phyloP scores from a whole-genome alignment of 1,284 basidiomycete genomes.

The Takashimella koratensis region DNA sequence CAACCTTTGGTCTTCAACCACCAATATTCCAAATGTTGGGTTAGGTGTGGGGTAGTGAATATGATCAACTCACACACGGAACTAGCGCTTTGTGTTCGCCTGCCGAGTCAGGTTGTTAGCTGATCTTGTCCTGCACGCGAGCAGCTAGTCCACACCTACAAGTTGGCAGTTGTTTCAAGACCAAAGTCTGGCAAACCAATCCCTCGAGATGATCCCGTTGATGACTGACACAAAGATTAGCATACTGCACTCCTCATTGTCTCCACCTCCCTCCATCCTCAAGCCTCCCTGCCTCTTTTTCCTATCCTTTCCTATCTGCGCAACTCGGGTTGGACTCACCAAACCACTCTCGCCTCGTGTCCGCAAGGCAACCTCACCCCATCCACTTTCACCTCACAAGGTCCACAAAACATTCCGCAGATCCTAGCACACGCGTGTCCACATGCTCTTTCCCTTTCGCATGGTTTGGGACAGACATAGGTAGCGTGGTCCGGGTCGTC shows the following conservation, averaged over 20 bases:
- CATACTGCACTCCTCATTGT: too few species aligned
- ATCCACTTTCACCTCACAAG: constrained; percentile 56
- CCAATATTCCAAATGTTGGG: too few species aligned
- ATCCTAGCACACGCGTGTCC: constrained; percentile 60
- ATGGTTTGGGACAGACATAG: constrained; percentile 56
- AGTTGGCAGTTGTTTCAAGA: constrained; percentile 54
- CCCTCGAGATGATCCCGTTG: constrained; percentile 52
- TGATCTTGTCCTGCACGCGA: neutral
- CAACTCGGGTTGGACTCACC: constrained; percentile 51
- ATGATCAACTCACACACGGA: too few species aligned
- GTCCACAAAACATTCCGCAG: constrained; percentile 58
- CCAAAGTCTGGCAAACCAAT: constrained; percentile 52
- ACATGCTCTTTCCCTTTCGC: constrained; percentile 53
- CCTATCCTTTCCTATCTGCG: constrained; percentile 4
- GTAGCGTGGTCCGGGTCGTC: constrained; percentile 58
- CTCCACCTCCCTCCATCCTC: too few species aligned
- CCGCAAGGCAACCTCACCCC: constrained; percentile 62
- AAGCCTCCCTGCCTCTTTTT: too few species aligned
- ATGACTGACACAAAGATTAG: constrained; percentile 48
- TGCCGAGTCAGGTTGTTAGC: too few species aligned
- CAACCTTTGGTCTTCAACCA: too few species aligned
- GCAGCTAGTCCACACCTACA: too few species aligned
- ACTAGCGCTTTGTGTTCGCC: too few species aligned
- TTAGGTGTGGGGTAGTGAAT: too few species aligned
- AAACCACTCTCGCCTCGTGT: constrained; percentile 55